These are phyloP conservation scores for Capsicum pubescens DNA, from an alignment of 257 asterid genomes.

Conservation along the genomic window DNA sequence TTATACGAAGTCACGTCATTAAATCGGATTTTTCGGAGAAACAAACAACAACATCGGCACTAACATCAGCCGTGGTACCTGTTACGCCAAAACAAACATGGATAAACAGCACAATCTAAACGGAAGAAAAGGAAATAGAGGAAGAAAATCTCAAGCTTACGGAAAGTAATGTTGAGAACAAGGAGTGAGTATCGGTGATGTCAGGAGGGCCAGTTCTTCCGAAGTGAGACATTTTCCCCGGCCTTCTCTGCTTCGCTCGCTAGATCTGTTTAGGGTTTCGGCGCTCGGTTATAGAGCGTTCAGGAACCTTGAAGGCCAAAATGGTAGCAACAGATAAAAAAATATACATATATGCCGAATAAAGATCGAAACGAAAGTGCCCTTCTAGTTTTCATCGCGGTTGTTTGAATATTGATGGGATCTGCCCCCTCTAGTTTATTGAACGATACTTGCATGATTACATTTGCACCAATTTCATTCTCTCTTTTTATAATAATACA, in stretches of 20 bases:
- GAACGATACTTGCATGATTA: too few relatives aligned
- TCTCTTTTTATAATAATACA: too few relatives aligned
- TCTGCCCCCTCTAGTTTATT: too few relatives aligned
- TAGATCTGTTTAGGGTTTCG: slow-evolving; percentile 8
- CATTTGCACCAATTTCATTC: too few relatives aligned
- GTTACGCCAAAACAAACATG: slow-evolving; percentile 18
- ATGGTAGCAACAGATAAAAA: too few relatives aligned
- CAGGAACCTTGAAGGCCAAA: neutral
- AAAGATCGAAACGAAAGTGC: neutral
- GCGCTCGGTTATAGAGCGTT: neutral
- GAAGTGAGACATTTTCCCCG: slow-evolving; percentile 56
- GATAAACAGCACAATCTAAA: neutral
- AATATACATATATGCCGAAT: neutral
- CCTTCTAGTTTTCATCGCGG: neutral
- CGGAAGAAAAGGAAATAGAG: neutral
- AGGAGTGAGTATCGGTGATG: slow-evolving; percentile 58
- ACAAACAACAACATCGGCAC: too few relatives aligned
- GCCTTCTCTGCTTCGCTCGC: neutral
- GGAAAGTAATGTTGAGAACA: slow-evolving; percentile 68
- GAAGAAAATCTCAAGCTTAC: slow-evolving; percentile 33
- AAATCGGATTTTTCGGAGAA: too few relatives aligned
- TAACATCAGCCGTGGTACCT: slow-evolving; percentile 90
- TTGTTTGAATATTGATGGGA: too few relatives aligned
- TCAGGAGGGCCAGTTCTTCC: slow-evolving; percentile 68
- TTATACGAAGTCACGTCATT: too few relatives aligned